Evolutionary conservation across 2,329 filamentous ascomycete genomes (phyloP), one percentile per base, ranked within the genome.

Genomic region (Arthrinium puccinioides): DNA sequence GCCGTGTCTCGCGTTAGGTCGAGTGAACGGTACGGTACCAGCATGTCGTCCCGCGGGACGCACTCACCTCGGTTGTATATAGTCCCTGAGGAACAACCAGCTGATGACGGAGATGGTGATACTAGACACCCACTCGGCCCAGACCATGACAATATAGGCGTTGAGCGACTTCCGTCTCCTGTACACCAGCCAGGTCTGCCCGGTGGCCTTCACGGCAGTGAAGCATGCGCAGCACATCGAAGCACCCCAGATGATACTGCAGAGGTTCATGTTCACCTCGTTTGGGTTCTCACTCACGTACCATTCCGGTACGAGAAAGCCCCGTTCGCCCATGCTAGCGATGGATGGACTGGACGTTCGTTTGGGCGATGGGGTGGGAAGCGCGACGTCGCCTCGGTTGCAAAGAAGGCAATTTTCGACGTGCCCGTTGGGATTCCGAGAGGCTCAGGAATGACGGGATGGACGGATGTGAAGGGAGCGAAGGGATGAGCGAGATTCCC

Each of bases 131-230:
- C 55, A 47, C 39, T 62, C 56, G 13, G 47, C 26, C 59, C 59
- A 63, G 31, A 62, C 47, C 57, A 60, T 55, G 41, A 48, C 47
- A 7, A 59, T 38, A 35, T 61, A 63, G 18, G 46, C 43, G 10
- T 46, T 53, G 21, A 52, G 41, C 6, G 46, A 38, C 23, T 51
- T 44, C 42, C 48, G 54, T n/a, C 50, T 41, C 26, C 43, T 38
- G 13, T 39, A 39, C 20, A 53, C 45, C n/a, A 34, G 20, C 18
- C 40, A 41, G 2, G 56, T 57, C 37, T 61, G 59, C 37, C 48
- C 50, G 15, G 47, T 37, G 14, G 52, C 59, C 34, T 49, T 55
- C 41, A 49, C 46, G 31, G 37, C 42, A 11, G 48, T 49, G n/a
- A 55, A 48, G 36, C 45, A 49, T 4, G 56, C 57, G 39, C 54